Evolutionary conservation across 305 asterid genomes (phyloP).

Genomic region (Fraxinus sp.): DNA sequence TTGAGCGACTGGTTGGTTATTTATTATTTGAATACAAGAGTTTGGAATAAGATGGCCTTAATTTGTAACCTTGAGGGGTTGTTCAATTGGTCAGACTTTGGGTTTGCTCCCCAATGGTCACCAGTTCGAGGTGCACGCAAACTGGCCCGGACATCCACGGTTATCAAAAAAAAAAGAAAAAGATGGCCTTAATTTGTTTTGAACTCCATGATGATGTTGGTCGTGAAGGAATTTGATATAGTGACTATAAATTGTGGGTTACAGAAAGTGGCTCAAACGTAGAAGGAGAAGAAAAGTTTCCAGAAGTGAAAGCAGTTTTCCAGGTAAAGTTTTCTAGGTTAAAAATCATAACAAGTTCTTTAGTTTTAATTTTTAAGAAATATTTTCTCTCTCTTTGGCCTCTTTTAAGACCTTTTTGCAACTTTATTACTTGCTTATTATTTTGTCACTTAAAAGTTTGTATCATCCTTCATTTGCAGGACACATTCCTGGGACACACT

Average conservation of each 20-base stretch:
- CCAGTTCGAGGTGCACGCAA: too few relatives aligned
- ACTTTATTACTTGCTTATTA: background rate
- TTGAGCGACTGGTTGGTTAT: background rate
- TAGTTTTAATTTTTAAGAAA: slow-evolving; percentile 5
- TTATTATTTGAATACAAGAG: background rate
- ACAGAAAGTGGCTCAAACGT: slow-evolving; percentile 48
- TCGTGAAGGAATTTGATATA: background rate
- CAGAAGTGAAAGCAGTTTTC: slow-evolving; percentile 70
- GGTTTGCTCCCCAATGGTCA: too few relatives aligned
- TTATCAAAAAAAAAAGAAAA: too few relatives aligned
- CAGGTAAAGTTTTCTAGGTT: slow-evolving; percentile 51
- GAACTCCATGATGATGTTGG: slow-evolving; percentile 25
- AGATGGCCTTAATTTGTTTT: background rate
- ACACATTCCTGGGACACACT: slow-evolving; percentile 95
- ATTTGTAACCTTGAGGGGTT: too few relatives aligned
- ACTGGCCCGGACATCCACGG: too few relatives aligned
- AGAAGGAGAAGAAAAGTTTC: slow-evolving; percentile 67
- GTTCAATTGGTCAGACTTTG: too few relatives aligned
- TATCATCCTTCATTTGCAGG: slow-evolving; percentile 46
- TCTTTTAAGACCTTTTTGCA: background rate
- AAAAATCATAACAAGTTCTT: background rate
- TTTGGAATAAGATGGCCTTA: slow-evolving; percentile 5
- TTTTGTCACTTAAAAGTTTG: slow-evolving; percentile 16
- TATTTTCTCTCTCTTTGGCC: background rate
- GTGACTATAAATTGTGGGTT: slow-evolving; percentile 21